Conservation (phyloP, 768 basidiomycete species). For the Asterophora lycoperdoides region DNA sequence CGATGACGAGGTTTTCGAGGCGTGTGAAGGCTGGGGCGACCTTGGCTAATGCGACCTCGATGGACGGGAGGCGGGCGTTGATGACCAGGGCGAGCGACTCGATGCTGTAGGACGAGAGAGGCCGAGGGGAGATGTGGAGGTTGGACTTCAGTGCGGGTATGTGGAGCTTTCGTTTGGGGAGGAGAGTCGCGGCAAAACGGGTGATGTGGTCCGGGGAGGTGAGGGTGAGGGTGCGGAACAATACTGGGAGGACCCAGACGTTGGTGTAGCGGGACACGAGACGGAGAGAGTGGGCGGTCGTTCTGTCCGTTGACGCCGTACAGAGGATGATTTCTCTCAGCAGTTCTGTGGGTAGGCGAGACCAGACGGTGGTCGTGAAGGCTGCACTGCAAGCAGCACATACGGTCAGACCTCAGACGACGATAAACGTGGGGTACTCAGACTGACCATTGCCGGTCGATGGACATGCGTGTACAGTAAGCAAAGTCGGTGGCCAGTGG, state of each 20-base stretch:
- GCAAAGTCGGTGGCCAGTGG: no score
- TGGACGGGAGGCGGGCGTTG: constrained; percentile 27
- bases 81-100: constrained; percentile 29
- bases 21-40: constrained; percentile 29
- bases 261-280: constrained; percentile 32
- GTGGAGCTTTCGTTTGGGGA: constrained; percentile 25
- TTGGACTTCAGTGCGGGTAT: constrained; percentile 25
- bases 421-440: background rate
- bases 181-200: constrained; percentile 27
- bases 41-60: constrained; percentile 29
- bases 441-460: background rate
- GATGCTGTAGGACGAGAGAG: constrained; percentile 30
- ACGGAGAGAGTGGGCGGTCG: constrained; percentile 26
- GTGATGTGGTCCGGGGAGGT: constrained; percentile 23
- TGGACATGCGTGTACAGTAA: no score
- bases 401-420: background rate
- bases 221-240: constrained; percentile 29
- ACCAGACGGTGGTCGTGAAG: constrained; percentile 22
- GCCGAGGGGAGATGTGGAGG: constrained; percentile 25
- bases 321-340: constrained; percentile 30
- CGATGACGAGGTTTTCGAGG: constrained; percentile 30
- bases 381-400: background rate
- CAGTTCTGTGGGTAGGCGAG: constrained; percentile 29
- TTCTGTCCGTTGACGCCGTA: constrained; percentile 20
- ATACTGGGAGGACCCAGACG: constrained; percentile 29